phyloP scores from a whole-genome alignment of 1,284 basidiomycete genomes.

The Boletellus deceptivus region DNA sequence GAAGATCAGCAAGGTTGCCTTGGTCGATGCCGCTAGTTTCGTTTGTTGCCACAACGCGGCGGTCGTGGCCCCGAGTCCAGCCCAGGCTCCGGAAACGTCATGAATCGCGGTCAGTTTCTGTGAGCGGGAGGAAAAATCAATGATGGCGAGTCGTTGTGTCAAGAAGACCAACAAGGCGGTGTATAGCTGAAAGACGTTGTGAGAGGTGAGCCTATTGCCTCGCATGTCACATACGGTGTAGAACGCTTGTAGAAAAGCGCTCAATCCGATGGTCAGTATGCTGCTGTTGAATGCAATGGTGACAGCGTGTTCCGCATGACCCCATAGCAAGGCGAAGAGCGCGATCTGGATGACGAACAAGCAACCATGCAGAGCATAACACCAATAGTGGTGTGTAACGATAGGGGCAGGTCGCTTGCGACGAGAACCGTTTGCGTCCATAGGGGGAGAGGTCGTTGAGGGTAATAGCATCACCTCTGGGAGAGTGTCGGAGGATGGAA shows the following conservation, averaged over 20 bases:
- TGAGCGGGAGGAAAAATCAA: neutral
- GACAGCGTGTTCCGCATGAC: slow-evolving; percentile 5
- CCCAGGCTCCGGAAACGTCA: slow-evolving; percentile 5
- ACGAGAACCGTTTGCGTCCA: neutral
- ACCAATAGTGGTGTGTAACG: neutral
- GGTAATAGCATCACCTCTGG: too few species aligned
- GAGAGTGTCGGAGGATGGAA: too few species aligned
- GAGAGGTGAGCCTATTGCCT: neutral
- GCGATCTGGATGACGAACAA: slow-evolving; percentile 5
- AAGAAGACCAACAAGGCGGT: slow-evolving; percentile 3
- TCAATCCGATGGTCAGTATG: slow-evolving; percentile 4
- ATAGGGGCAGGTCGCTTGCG: neutral
- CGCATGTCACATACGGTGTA: slow-evolving; percentile 6
- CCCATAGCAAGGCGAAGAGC: neutral
- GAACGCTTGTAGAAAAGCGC: slow-evolving; percentile 10
- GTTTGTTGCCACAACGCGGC: slow-evolving; percentile 6
- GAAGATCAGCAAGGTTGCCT: neutral
- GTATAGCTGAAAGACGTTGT: slow-evolving; percentile 3
- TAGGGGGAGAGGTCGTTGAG: neutral
- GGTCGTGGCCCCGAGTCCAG: slow-evolving; percentile 4
- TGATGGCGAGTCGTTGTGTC: slow-evolving; percentile 4
- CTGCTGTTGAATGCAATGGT: slow-evolving; percentile 1
- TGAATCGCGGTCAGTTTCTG: slow-evolving; percentile 4
- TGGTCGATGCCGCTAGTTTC: neutral
- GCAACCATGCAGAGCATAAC: slow-evolving; percentile 5